phyloP scores from a whole-genome alignment of 306 rosid species.

The Trichosanthes truncata region DNA sequence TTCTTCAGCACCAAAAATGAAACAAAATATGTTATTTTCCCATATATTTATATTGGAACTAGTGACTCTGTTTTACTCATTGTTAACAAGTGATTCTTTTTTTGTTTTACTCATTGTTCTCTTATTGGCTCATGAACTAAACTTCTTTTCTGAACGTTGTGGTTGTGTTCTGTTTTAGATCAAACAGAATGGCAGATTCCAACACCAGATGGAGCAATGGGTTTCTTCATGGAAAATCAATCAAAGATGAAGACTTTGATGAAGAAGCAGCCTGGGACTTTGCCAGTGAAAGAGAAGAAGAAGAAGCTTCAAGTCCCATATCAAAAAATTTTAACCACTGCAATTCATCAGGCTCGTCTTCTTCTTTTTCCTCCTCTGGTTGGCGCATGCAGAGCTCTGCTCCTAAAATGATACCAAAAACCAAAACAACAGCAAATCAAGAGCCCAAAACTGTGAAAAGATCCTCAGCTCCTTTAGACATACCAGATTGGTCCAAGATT shows the following conservation, averaged over 20 bases:
- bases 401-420: constrained; percentile 47
- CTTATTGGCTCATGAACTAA: constrained; percentile 2
- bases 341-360: constrained; percentile 23
- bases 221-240: constrained; percentile 24
- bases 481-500: constrained; percentile 89
- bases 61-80: constrained; percentile 8
- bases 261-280: constrained; percentile 56
- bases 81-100: neutral
- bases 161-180: constrained; percentile 12
- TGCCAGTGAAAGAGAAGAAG: constrained; percentile 18
- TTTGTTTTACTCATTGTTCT: neutral
- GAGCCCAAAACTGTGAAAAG: constrained; percentile 25
- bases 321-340: constrained; percentile 16
- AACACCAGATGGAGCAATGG: constrained; percentile 22
- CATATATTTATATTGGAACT: constrained; percentile 20
- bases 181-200: constrained; percentile 48
- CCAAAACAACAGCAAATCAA: constrained; percentile 16
- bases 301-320: constrained; percentile 18
- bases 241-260: constrained; percentile 38
- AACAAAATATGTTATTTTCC: neutral
- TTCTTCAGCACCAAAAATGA: neutral
- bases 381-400: constrained; percentile 23
- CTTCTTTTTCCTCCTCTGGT: constrained; percentile 45
- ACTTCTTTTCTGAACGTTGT: neutral
- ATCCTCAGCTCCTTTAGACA: constrained; percentile 64